Conservation (phyloP, 1,284 basidiomycete species). For the Sanguinoderma infundibulare region DNA sequence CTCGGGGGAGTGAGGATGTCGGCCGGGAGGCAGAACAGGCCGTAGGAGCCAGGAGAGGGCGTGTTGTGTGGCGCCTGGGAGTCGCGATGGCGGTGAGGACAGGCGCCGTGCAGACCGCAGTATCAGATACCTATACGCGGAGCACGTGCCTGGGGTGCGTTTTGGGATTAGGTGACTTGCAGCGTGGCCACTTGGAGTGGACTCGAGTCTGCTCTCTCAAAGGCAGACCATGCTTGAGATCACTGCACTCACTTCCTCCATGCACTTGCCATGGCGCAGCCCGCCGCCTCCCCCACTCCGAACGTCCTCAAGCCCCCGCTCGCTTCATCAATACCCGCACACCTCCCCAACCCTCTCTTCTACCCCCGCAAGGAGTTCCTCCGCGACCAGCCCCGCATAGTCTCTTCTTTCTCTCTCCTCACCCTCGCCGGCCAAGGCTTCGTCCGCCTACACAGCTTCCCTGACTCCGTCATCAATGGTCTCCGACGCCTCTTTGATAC, state of each 20-base stretch:
- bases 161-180: slow-evolving; percentile 24
- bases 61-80: not conserved
- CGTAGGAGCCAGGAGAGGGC: slow-evolving; percentile 6
- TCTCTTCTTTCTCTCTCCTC: slow-evolving; percentile 69
- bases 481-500: slow-evolving; percentile 61
- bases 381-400: slow-evolving; percentile 50
- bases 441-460: slow-evolving; percentile 73
- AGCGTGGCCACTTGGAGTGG: slow-evolving; percentile 16
- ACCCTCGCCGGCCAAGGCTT: slow-evolving; percentile 65
- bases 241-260: slow-evolving; percentile 22
- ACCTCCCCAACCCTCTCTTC: slow-evolving; percentile 42
- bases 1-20: not conserved
- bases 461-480: slow-evolving; percentile 50
- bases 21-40: slow-evolving; percentile 5
- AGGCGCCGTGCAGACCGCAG: not conserved
- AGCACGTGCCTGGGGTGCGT: slow-evolving; percentile 20
- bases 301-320: slow-evolving; percentile 33
- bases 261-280: slow-evolving; percentile 32
- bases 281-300: slow-evolving; percentile 23
- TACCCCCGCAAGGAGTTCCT: slow-evolving; percentile 74
- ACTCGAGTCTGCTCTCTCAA: slow-evolving; percentile 21
- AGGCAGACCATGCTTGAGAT: slow-evolving; percentile 18
- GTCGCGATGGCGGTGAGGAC: slow-evolving; percentile 1
- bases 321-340: slow-evolving; percentile 14
- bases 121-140: no score